Conservation (phyloP, 208 protist genomes). For the Wallacemonas rigidus region DNA sequence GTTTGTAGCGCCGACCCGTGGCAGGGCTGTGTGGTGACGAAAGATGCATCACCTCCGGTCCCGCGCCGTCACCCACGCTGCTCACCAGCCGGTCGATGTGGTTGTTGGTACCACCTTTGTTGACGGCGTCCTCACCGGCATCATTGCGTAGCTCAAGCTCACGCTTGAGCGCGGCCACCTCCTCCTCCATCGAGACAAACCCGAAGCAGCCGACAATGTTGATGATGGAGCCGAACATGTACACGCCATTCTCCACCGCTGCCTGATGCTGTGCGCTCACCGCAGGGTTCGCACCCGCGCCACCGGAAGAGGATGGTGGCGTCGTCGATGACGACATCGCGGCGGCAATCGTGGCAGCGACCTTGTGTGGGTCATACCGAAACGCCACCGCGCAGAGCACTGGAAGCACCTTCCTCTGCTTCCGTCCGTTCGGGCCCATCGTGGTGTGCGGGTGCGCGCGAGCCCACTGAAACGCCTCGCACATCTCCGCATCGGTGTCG, state of each 20-base stretch:
- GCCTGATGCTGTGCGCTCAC: constrained; percentile 27
- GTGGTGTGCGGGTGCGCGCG: constrained; percentile 38
- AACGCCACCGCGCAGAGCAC: constrained; percentile 87
- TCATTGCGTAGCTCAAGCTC: constrained; percentile 28
- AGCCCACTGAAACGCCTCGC: constrained; percentile 46
- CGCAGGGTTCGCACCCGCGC: not conserved
- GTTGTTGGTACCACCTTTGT: not conserved
- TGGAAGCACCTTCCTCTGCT: constrained; percentile 60
- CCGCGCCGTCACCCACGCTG: not conserved
- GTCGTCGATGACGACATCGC: not conserved
- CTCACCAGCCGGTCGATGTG: too few relatives aligned
- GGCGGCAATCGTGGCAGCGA: constrained; percentile 7
- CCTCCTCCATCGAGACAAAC: constrained; percentile 79
- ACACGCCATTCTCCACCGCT: constrained; percentile 58
- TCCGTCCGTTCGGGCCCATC: constrained; percentile 24
- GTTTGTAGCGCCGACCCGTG: constrained; percentile 27
- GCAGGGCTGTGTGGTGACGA: not conserved
- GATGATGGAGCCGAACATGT: constrained; percentile 59
- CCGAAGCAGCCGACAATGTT: constrained; percentile 89
- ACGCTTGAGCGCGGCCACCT: constrained; percentile 37
- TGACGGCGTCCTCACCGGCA: not conserved
- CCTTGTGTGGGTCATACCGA: constrained; percentile 45
- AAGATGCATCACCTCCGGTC: not conserved
- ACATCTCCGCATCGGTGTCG: constrained; percentile 86
- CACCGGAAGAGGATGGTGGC: not conserved